Conservation (phyloP, 2,329 filamentous ascomycete genomes). For the Cryphonectria japonica region DNA sequence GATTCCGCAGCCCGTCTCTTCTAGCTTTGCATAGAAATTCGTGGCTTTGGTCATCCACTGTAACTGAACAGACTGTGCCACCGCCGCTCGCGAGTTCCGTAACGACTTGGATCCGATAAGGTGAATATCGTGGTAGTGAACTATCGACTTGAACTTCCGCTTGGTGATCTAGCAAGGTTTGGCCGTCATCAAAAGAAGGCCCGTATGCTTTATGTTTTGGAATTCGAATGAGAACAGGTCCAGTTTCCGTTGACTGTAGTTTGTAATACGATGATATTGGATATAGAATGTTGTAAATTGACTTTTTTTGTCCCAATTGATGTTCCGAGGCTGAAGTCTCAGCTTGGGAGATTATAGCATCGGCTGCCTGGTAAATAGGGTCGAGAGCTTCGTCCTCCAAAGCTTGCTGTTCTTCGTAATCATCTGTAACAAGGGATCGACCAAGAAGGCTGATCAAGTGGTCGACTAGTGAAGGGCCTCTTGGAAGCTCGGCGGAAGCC, state of each 20-base stretch:
- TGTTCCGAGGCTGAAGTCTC: not conserved
- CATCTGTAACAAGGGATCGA: too few species aligned
- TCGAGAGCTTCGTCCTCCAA: constrained; percentile 14
- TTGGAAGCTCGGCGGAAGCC: too few species aligned
- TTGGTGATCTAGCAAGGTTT: not conserved
- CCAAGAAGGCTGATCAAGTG: too few species aligned
- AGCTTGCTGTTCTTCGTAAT: constrained; percentile 13
- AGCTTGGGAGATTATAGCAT: not conserved
- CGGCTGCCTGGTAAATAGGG: not conserved
- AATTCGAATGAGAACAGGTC: not conserved
- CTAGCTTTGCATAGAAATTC: constrained; percentile 15
- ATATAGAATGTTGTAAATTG: constrained; percentile 9
- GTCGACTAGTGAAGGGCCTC: too few species aligned
- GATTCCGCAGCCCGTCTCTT: not conserved
- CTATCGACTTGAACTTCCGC: not conserved
- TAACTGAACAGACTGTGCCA: constrained; percentile 5
- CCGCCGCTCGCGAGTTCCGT: not conserved
- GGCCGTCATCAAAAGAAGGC: not conserved
- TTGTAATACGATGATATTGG: constrained; percentile 17
- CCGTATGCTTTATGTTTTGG: constrained; percentile 2
- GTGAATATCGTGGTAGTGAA: constrained; percentile 14
- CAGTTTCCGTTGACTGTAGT: not conserved
- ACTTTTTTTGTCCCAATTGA: not conserved
- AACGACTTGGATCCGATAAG: constrained; percentile 11
- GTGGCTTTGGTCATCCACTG: constrained; percentile 6